phyloP scores from a whole-genome alignment of 257 asterid genomes.

The Gentiana dahurica region DNA sequence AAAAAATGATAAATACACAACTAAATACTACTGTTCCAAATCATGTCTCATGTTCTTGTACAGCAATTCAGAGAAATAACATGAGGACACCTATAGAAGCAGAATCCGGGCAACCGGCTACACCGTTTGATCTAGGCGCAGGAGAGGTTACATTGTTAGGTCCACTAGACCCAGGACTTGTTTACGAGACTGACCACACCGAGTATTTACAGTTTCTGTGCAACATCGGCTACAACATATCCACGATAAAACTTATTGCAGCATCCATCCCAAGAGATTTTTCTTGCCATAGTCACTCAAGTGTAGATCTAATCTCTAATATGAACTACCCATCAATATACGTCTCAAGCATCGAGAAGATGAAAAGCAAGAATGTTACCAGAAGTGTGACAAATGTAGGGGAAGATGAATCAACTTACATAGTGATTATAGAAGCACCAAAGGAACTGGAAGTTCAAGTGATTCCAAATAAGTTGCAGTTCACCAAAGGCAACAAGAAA shows the following conservation, averaged over 20 bases:
- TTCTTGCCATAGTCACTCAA: constrained; percentile 38
- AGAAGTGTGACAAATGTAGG: constrained; percentile 59
- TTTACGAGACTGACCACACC: constrained; percentile 41
- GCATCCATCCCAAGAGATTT: constrained; percentile 32
- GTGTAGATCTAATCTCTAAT: constrained; percentile 37
- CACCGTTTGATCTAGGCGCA: constrained; percentile 64
- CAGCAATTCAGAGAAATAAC: constrained; percentile 58
- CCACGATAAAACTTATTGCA: constrained; percentile 36
- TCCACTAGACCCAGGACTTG: constrained; percentile 63
- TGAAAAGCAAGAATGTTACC: constrained; percentile 24
- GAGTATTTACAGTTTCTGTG: constrained; percentile 59
- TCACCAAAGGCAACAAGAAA: constrained; percentile 32
- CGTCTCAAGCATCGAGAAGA: constrained; percentile 19
- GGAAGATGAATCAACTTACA: constrained; percentile 42
- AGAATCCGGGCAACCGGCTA: constrained; percentile 32
- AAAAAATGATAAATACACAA: too few relatives aligned
- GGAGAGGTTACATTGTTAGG: constrained; percentile 51
- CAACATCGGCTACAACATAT: constrained; percentile 34
- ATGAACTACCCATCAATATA: constrained; percentile 83
- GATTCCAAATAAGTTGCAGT: constrained; percentile 41
- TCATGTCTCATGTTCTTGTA: neutral
- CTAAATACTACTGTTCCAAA: too few relatives aligned
- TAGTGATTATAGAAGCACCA: constrained; percentile 29
- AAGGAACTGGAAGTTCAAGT: constrained; percentile 32
- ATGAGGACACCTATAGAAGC: constrained; percentile 34